Base-by-base conservation (phyloP, 768 basidiomycete species). In the Cystobasidium ongulense region DNA sequence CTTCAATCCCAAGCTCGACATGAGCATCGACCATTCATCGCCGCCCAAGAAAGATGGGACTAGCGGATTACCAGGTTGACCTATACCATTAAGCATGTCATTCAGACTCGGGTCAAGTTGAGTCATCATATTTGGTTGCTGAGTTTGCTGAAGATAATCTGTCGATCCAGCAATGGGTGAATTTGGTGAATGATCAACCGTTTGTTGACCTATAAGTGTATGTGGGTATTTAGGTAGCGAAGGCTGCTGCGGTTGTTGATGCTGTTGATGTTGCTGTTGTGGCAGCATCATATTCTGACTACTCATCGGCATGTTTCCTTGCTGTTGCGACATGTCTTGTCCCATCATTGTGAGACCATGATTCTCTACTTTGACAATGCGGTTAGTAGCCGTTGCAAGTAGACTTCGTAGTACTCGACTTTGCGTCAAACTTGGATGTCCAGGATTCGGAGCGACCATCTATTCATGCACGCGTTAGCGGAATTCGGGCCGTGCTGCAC, bases 11-110 rank as follows among this genome's bases (percentile, higher is more conserved):
- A 71, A 53, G 27, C 50, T 54, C 17, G 29, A 53, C 68, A 71
- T 57, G 54, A 71, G 68, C 68, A 59, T 59, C 27, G 68, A 71
- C 68, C 68, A 71, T 43, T 71, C 68, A 54, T 71, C 68, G n/a
- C 53, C 53, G 17, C 68, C 68, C n/a, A 71, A 36, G 68, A 71
- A 71, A 13, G 68, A 71, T 54, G 31, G 33, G 17, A 71, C 68
- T 11, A 71, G 68, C 53, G 68, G 50, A 59, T 71, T 71, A 13
- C 68, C 68, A 54, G 68, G 68, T 38, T 71, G 68, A 11, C 68
- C 68, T 29, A 71, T 71, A 36, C 68, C 68, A n/a, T 35, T 59
- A 4, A 71, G 54, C 53, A 71, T 61, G n/a, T 71, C 68, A 36
- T 71, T 61, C 31, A 71, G 36, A 21, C 25, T 38, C 13, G 52